Evolutionary conservation across 2,329 filamentous ascomycete species (phyloP).

Genomic region (Fusarium oxysporum): DNA sequence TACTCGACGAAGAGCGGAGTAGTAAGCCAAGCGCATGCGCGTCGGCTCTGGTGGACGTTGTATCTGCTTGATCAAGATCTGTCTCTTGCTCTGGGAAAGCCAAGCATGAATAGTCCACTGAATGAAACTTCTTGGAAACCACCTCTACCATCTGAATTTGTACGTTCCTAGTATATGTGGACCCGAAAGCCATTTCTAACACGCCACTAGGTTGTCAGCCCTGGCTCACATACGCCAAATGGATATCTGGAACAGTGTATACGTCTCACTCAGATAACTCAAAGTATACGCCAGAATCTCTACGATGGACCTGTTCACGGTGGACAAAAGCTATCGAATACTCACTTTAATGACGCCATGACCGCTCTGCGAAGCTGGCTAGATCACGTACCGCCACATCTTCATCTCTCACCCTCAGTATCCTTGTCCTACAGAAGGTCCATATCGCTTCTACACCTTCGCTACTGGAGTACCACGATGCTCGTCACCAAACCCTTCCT

Average conservation of each 20-base stretch:
- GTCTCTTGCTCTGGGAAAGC: background rate
- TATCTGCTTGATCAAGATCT: background rate
- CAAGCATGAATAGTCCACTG: background rate
- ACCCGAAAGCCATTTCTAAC: rapidly evolving
- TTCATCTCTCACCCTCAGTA: background rate
- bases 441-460: background rate
- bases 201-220: background rate
- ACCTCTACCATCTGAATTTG: background rate
- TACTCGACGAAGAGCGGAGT: background rate
- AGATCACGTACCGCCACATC: background rate
- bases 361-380: rapidly evolving
- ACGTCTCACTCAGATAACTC: background rate
- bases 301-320: background rate
- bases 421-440: background rate
- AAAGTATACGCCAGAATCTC: background rate
- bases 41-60: background rate
- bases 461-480: background rate
- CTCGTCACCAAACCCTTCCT: background rate
- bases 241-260: background rate
- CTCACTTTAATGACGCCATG: background rate
- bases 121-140: background rate
- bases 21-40: rapidly evolving
- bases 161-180: rapidly evolving
- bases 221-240: background rate
- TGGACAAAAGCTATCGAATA: background rate